phyloP scores from a whole-genome alignment of 2,329 filamentous ascomycete genomes.

The Talaromyces sp. region DNA sequence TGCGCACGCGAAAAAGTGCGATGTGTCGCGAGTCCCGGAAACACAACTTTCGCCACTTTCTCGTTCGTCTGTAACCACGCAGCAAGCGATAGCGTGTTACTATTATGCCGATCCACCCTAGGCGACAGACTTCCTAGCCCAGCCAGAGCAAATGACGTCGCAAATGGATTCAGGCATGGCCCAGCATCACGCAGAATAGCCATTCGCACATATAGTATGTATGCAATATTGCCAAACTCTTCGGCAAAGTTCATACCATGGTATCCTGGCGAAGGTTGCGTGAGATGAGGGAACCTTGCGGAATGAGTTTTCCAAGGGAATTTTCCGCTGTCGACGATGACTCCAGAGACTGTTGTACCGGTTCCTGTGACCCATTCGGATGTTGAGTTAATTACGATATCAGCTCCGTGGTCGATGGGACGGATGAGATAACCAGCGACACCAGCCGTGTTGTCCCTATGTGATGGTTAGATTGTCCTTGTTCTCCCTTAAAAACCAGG shows the following conservation, averaged over 20 bases:
- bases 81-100: slow-evolving; percentile 72
- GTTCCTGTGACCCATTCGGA: slow-evolving; percentile 95
- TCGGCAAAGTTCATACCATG: slow-evolving; percentile 87
- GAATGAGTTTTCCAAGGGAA: slow-evolving; percentile 73
- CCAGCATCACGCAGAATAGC: slow-evolving; percentile 79
- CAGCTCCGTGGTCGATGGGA: slow-evolving; percentile 81
- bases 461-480: not conserved
- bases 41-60: slow-evolving; percentile 79
- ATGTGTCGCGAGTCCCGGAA: slow-evolving; percentile 58
- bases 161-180: slow-evolving; percentile 75
- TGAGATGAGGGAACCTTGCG: slow-evolving; percentile 76
- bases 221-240: slow-evolving; percentile 73
- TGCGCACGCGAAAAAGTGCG: not conserved
- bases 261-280: slow-evolving; percentile 78
- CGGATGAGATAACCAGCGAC: slow-evolving; percentile 81
- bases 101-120: slow-evolving; percentile 72
- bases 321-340: slow-evolving; percentile 79
- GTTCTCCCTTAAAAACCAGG: not conserved
- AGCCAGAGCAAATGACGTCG: slow-evolving; percentile 71
- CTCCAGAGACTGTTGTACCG: slow-evolving; percentile 79
- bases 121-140: slow-evolving; percentile 78
- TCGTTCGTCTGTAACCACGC: slow-evolving; percentile 71
- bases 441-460: slow-evolving; percentile 77
- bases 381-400: slow-evolving; percentile 85
- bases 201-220: slow-evolving; percentile 73